A percentile compares a stretch with the other conserved stretches of the same genome.
These are phyloP conservation scores for Leccinum laetum DNA, from an alignment of 1,284 basidiomycete genomes.

Conservation along the genomic window DNA sequence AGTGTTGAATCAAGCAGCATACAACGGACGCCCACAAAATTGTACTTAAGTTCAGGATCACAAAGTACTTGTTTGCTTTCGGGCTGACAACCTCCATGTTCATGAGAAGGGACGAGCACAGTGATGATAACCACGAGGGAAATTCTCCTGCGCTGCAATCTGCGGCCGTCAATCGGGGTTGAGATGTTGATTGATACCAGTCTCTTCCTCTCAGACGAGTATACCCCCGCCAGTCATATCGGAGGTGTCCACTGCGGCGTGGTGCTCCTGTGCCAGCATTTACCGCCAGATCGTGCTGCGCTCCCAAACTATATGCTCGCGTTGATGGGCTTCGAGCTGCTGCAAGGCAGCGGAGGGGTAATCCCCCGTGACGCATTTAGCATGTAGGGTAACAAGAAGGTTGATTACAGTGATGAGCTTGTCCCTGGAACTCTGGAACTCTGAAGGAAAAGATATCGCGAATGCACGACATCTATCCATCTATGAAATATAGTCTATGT, in stretches of 20 bases:
- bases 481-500: conserved; percentile 60
- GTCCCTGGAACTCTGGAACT: conserved; percentile 50
- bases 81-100: conserved; percentile 60
- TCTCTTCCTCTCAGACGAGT: no score
- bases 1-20: conserved; percentile 10
- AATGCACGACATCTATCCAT: conserved; percentile 80
- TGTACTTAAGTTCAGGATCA: conserved; percentile 89
- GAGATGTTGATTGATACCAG: no score
- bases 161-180: no score
- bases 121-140: no score
- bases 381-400: conserved; percentile 73
- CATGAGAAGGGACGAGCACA: conserved; percentile 44
- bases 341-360: conserved; percentile 48
- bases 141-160: no score
- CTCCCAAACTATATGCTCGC: conserved; percentile 95
- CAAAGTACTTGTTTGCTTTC: conserved; percentile 91
- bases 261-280: conserved; percentile 91
- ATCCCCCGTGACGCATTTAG: conserved; percentile 83
- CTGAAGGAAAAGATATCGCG: conserved; percentile 67
- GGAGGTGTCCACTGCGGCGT: conserved; percentile 39
- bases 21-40: conserved; percentile 89
- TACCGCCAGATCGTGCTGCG: conserved; percentile 95
- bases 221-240: no score
- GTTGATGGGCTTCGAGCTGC: conserved; percentile 86
- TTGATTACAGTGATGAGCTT: conserved; percentile 45